Base-by-base conservation (phyloP, 2,329 filamentous ascomycete genomes). In the Aquanectria penicillioides region DNA sequence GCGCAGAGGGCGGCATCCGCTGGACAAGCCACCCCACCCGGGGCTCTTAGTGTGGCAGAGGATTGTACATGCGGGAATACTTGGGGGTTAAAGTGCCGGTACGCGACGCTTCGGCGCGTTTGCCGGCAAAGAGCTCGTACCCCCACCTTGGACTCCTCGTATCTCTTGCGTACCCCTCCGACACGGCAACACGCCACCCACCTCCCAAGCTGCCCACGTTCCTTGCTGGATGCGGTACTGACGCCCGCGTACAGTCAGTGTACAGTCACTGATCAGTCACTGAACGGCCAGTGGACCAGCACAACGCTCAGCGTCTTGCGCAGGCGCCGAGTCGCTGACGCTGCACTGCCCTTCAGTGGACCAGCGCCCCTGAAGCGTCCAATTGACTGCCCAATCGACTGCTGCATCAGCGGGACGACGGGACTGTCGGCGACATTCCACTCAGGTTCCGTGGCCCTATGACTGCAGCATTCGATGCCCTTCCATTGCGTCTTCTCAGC, bases 401-500 rank as follows among this genome's bases (percentile, higher is more conserved):
- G 37, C 57, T 61, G 61, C 60, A 63, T 55, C 59, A 41, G 66
- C 36, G 52, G 46, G 37, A 34, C n/a, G 48, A 43, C 54, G 54
- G 57, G 50, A 50, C 60, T 41, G 26, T 62, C 54, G 57, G 57
- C 41, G 44, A 22, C 36, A 52, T 59, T 56, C 41, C 47, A 59
- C 47, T 17, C 51, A 36, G 46, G 40, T 40, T n/a, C n/a, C 20
- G 23, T 20, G n/a, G 18, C 20, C 22, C 29, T 25, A n/a, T n/a
- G n/a, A n/a, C n/a, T n/a, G 46, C 17, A n/a, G 66, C 46, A 44
- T 69, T 69, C 67, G 59, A 69, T 68, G 44, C n/a, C 37, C 61
- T 69, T 69, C 67, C 67, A 69, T 66, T 54, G 53, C 51, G 47
- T 57, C 63, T 61, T 57, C 48, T 44, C 49, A 61, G 47, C 59